A percentile compares a stretch with the other conserved stretches of the same genome.
Evolutionary conservation across 495 filamentous ascomycete genomes (phyloP).

Genomic region (Ramalina peruviana): DNA sequence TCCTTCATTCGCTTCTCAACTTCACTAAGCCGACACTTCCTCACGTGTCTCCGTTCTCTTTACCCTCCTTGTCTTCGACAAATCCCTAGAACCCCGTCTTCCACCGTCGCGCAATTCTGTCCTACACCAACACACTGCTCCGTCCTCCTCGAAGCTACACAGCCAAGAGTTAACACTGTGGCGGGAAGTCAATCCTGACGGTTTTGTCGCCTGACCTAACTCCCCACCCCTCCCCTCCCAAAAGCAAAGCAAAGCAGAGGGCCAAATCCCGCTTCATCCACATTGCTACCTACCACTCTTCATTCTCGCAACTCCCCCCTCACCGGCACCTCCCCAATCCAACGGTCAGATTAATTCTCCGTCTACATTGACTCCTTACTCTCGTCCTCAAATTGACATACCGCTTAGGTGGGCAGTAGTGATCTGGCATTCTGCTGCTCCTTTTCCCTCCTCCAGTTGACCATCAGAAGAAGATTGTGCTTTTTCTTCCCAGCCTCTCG

Average conservation of each 20-base stretch:
- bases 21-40: too few species aligned
- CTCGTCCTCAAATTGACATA: neutral
- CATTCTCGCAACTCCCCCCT: neutral
- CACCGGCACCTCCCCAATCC: neutral
- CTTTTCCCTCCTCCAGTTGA: too few species aligned
- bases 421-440: too few species aligned
- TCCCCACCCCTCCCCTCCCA: neutral
- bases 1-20: too few species aligned
- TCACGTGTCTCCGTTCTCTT: too few species aligned
- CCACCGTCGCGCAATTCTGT: neutral
- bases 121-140: neutral
- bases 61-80: neutral
- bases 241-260: neutral
- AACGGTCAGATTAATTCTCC: neutral
- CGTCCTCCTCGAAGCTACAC: too few species aligned
- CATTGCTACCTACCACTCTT: neutral
- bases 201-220: neutral
- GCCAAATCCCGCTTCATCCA: neutral
- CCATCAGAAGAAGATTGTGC: neutral
- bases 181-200: slow-evolving; percentile 1
- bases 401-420: too few species aligned
- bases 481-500: neutral
- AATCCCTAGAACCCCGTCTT: neutral
- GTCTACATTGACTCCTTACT: neutral
- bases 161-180: neutral